Base-by-base conservation (phyloP, 306 rosid genomes). In the Medicago truncatula region DNA sequence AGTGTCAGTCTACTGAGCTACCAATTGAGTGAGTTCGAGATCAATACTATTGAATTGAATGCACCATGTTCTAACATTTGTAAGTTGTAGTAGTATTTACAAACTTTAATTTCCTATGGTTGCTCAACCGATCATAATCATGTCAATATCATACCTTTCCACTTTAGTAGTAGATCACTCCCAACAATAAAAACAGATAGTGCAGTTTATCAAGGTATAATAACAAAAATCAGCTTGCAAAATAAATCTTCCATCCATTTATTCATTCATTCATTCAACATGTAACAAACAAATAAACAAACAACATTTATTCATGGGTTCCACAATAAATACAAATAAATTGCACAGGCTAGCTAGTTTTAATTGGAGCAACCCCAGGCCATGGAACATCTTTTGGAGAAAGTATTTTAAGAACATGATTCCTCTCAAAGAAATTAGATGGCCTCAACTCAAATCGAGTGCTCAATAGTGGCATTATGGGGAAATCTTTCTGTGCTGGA, bases 401-500 rank as follows among this genome's bases (percentile, higher is more conserved):
- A 38, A 71, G 76, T 46, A 43, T 73, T 71, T 89, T 89, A 52
- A 87, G 89, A 12, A 87, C 89, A 0, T 85, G 84, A 76, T 80
- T 87, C 28, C 83, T 74, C 67, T 89, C 87, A 20, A 89, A 89
- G 83, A 87, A 85, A 79, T 89, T 85, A 16, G 90, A 73, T 28
- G 89, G 91, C 28, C 84, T 80, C 2, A 89, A 60, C 65, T 89
- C 93, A 71, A 87, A 83, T 15, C 75, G 60, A 75, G 47, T 62
- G 10, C 62, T 89, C 31, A 89, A 23, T 8, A 71, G 0, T 18
- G 93, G 93, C 96, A 91, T 86, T 64, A 86, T 59, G 0, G 97
- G 89, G 25, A 81, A 89, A 9, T 86, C 97, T 58, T 91, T 92
- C 11, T 87, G 93, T 13, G 78, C 50, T 18, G 92, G 94, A 23